A percentile compares a stretch with the other conserved stretches of the same genome.
Conservation (phyloP, 805 yeast species). For the Cyberlindnera meyerae region DNA sequence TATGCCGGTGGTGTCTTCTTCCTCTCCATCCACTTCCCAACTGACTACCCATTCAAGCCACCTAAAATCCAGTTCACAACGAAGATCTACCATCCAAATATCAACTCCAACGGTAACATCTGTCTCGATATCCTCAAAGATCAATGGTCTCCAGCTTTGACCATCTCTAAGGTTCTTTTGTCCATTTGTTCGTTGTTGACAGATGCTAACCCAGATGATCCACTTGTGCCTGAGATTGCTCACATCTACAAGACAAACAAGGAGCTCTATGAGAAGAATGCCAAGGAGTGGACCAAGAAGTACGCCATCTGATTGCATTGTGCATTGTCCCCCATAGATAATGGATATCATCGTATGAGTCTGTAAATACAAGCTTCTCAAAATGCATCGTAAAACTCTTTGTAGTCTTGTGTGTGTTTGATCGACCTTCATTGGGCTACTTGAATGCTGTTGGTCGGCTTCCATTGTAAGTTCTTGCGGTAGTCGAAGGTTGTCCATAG, state of each 20-base stretch:
- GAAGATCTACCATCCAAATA: constrained; percentile 95
- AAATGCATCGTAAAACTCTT: too few relatives aligned
- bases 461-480: too few relatives aligned
- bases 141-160: constrained; percentile 98
- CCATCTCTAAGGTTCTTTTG: constrained; percentile 89
- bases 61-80: constrained; percentile 93
- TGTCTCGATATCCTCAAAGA: constrained; percentile 96
- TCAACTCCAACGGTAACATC: constrained; percentile 91
- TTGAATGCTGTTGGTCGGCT: too few relatives aligned
- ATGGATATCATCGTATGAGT: constrained; percentile 3
- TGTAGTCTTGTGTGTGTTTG: too few relatives aligned
- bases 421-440: too few relatives aligned
- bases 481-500: too few relatives aligned
- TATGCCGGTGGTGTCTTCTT: constrained; percentile 91
- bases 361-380: constrained; percentile 19
- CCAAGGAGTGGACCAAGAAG: constrained; percentile 98
- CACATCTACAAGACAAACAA: constrained; percentile 93
- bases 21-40: constrained; percentile 95
- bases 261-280: constrained; percentile 91
- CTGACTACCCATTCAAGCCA: constrained; percentile 98
- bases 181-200: constrained; percentile 94
- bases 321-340: neutral
- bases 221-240: constrained; percentile 97
- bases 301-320: constrained; percentile 61
- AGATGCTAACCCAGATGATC: constrained; percentile 98